A percentile compares a stretch with the other conserved stretches of the same genome.
Conservation (phyloP, 495 filamentous ascomycete species). For the Aspergillus steynii region DNA sequence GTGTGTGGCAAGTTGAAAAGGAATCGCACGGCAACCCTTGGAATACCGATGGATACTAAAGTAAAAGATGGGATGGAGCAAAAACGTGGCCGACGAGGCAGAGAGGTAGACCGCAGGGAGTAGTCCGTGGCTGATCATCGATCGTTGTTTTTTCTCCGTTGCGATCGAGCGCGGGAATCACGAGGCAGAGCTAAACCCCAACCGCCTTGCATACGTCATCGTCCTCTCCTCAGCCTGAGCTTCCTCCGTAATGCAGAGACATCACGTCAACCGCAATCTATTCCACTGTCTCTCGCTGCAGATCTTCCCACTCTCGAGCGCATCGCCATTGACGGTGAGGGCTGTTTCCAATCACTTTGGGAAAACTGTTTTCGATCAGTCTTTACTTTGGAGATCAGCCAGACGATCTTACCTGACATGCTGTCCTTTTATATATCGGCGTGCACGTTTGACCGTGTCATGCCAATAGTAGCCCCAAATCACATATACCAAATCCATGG, state of each 20-base stretch:
- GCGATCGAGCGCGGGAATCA: conserved; percentile 2
- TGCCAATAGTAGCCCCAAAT: background rate
- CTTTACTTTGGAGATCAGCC: background rate
- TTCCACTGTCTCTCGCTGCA: background rate
- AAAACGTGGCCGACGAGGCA: background rate
- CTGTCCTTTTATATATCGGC: background rate
- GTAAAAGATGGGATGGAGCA: background rate
- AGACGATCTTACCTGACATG: background rate
- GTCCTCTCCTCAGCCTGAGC: background rate
- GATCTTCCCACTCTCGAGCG: background rate
- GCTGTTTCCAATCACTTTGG: background rate
- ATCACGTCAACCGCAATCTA: background rate
- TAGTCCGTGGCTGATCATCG: background rate
- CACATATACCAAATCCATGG: background rate
- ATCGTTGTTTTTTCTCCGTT: background rate
- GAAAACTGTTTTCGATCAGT: background rate
- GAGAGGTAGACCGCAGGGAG: background rate
- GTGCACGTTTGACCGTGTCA: background rate
- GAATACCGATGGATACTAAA: background rate
- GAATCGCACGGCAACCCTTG: background rate
- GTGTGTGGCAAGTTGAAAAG: background rate
- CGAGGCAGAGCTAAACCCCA: conserved; percentile 4
- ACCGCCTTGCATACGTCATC: conserved; percentile 6
- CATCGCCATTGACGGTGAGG: background rate
- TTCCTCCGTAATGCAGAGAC: background rate